Evolutionary conservation across 495 filamentous ascomycete genomes (phyloP), one percentile per base, ranked within the genome.

Genomic region (Penicillium herquei): DNA sequence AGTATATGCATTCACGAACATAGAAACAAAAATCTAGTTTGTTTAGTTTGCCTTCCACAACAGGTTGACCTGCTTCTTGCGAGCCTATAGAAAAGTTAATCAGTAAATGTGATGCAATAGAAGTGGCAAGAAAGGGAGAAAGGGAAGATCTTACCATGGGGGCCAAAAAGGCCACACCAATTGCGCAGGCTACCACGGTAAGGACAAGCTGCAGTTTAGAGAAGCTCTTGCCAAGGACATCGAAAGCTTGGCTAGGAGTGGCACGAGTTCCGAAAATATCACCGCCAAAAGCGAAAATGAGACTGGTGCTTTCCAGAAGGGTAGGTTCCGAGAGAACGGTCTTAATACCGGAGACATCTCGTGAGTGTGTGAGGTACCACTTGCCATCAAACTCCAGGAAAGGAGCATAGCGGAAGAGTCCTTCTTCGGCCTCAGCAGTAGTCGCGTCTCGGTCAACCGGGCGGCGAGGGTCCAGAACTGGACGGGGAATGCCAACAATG

Each of bases 171-270:
- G 81, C 64, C 39, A 95, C 91, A 50, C 90, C 91, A 13, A 83
- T 74, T 1, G 78, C 79, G 58, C 97, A 76, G 39, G 87, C 92
- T 33, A 87, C 73, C 41, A 99, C 90, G 0, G 94, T 99, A 21
- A 79, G 74, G 1, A 96, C 70, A 60, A 99, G 80, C 61, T 92
- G 87, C 52, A 92, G 57, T 76, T 95, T 96, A 54, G 88, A 91
- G 68, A 99, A 99, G 5, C 87, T 89, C 73, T 92, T 95, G 34
- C 91, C 93, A 1, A 99, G 76, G 14, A 96, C 81, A 73, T 99
- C 94, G 70, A 98, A 99, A 4, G 87, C 80, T 52, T 87, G 82
- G 65, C 90, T 95, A 0, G 94, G 94, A 31, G 86, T 83, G 33
- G 94, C 85, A 12, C 91, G 77, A 3, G 92, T 92, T 6, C 89